Evolutionary conservation across 768 basidiomycete genomes (phyloP).

Genomic region (Hypholoma fasciculare): DNA sequence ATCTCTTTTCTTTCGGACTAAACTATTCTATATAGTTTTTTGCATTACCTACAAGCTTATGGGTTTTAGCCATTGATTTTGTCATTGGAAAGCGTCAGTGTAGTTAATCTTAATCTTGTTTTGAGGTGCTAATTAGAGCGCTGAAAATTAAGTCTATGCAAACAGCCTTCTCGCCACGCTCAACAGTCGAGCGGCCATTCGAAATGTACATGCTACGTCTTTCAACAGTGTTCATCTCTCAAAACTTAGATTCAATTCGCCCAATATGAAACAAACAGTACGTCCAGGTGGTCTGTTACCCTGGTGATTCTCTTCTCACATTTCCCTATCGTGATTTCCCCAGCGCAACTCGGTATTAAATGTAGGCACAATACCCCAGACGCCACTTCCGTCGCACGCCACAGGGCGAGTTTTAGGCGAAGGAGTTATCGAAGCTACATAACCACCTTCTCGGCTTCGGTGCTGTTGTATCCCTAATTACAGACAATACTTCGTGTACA

Average conservation of each 20-base stretch:
- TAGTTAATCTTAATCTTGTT: background rate
- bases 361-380: background rate
- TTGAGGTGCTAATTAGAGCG: background rate
- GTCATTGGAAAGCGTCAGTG: slow-evolving; percentile 45
- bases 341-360: background rate
- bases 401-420: background rate
- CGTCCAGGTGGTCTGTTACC: background rate
- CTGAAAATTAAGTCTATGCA: slow-evolving; percentile 36
- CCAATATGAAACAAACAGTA: background rate
- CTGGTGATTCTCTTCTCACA: background rate
- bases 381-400: background rate
- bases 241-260: slow-evolving; percentile 12
- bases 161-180: slow-evolving; percentile 46
- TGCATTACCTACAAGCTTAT: slow-evolving; percentile 29
- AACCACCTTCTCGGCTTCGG: no score
- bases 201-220: slow-evolving; percentile 10
- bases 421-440: background rate
- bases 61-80: slow-evolving; percentile 43
- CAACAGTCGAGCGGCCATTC: slow-evolving; percentile 35
- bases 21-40: slow-evolving; percentile 21
- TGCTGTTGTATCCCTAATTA: no score
- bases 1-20: no score
- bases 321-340: background rate
- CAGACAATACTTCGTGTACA: no score
- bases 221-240: slow-evolving; percentile 16